Percentiles rank a stretch among this genome's conserved stretches.
phyloP scores from a whole-genome alignment of 441 rosid genomes.

The Populus hybrid region DNA sequence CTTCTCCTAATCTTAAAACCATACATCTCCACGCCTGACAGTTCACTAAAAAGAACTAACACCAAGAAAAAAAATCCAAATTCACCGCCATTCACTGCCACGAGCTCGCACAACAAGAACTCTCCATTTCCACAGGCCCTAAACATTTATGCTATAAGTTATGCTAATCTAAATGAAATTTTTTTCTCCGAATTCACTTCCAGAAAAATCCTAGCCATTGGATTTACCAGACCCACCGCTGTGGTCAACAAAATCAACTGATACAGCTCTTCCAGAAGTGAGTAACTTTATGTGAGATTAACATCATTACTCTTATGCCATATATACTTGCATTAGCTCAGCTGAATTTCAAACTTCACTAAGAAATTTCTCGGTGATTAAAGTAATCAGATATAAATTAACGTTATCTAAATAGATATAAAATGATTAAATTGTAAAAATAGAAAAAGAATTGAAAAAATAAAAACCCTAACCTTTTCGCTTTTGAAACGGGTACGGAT shows the following conservation, averaged over 20 bases:
- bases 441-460: not conserved
- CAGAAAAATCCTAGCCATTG: not conserved
- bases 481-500: conserved; percentile 93
- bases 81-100: not conserved
- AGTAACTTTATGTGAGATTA: not conserved
- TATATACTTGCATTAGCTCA: not conserved
- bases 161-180: not conserved
- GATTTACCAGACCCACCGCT: not conserved
- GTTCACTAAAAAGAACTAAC: not conserved
- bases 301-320: not conserved
- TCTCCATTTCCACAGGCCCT: not conserved
- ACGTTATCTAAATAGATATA: too few species aligned
- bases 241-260: not conserved
- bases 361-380: not conserved
- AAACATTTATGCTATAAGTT: not conserved
- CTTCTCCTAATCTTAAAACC: not conserved
- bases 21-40: not conserved
- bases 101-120: not conserved
- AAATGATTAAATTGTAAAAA: not conserved
- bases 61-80: not conserved
- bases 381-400: not conserved
- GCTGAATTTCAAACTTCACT: not conserved
- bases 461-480: conserved; percentile 62
- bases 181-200: not conserved
- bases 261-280: too few species aligned